Base-by-base conservation (phyloP, 306 rosid genomes). In the Abrus pulchellus region DNA sequence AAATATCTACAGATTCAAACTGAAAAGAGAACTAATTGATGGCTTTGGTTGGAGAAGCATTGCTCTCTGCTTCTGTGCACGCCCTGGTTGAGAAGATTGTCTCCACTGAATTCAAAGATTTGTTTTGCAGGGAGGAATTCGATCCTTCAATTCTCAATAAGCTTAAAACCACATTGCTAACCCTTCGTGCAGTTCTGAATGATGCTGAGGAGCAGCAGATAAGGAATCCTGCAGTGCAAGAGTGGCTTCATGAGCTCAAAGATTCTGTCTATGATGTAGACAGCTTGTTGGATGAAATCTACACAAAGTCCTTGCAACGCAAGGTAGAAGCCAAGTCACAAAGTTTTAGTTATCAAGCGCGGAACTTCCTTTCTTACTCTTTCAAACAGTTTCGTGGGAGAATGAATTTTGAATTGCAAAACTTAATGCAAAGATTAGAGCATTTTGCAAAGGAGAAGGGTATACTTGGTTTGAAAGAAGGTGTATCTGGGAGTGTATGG, bases 21-120 rank as follows among this genome's bases (percentile, higher is more conserved):
- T 3, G 5, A 57, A 57, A 7, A 55, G 32, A 27, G 7, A 55
- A 29, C 7, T 1, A 57, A 57, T 10, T 57, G 12, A 57, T 57
- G 64, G 64, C 66, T 29, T 60, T 60, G 14, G 66, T 60, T 36
- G 66, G 66, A 60, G 66, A 33, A 30, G 66, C 66, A 32, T 60
- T 60, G 14, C 43, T 60, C 13, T 60, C 66, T 60, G 40, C 66
- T 30, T 60, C 66, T 60, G 66, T 60, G 0, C 66, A 60, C 3
- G 8, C 11, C 2, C 38, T 57, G 36, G 64, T 57, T 28, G 64
- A 57, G 36, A 57, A 7, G 64, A 30, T 57, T 57, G 13, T 30
- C 9, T 59, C 64, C 13, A 9, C 64, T 29, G 64, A 59, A 3
- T 59, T 59, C 2, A 10, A 9, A 32, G 33, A 9, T 59, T 59